phyloP scores from a whole-genome alignment of 139 green algal species.

The Desmodesmus armatus region DNA sequence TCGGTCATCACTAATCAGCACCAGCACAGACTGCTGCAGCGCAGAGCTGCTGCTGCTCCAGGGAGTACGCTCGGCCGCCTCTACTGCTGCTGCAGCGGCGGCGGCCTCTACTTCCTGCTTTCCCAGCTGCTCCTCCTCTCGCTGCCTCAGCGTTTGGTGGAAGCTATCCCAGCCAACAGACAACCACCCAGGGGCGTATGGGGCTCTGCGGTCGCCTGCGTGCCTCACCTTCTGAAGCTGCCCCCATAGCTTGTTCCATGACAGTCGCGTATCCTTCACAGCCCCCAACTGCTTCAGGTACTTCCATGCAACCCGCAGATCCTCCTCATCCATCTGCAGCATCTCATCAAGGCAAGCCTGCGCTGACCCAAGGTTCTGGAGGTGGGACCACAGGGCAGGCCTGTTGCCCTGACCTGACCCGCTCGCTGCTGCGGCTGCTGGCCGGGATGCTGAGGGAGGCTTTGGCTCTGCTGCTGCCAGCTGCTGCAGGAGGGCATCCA shows the following conservation, averaged over 20 bases:
- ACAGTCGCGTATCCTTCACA: neutral
- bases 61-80: neutral
- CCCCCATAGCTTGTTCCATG: neutral
- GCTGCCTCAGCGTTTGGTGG: neutral
- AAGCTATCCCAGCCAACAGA: neutral
- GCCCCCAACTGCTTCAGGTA: neutral
- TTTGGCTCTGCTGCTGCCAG: neutral
- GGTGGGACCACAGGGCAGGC: neutral
- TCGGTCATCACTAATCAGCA: slow-evolving; percentile 12
- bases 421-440: neutral
- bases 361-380: neutral
- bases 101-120: neutral
- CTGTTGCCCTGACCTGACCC: neutral
- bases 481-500: neutral
- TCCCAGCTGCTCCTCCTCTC: neutral
- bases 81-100: neutral
- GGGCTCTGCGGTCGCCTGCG: neutral
- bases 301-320: neutral
- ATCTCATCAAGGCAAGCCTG: neutral
- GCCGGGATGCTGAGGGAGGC: neutral
- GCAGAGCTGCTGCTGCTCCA: neutral
- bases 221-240: too few relatives aligned
- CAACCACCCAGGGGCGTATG: neutral
- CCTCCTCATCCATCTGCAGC: neutral
- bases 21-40: neutral